These are phyloP conservation scores for Chloris gayana DNA, from an alignment of 176 grass and related monocot species.

Conservation along the genomic window DNA sequence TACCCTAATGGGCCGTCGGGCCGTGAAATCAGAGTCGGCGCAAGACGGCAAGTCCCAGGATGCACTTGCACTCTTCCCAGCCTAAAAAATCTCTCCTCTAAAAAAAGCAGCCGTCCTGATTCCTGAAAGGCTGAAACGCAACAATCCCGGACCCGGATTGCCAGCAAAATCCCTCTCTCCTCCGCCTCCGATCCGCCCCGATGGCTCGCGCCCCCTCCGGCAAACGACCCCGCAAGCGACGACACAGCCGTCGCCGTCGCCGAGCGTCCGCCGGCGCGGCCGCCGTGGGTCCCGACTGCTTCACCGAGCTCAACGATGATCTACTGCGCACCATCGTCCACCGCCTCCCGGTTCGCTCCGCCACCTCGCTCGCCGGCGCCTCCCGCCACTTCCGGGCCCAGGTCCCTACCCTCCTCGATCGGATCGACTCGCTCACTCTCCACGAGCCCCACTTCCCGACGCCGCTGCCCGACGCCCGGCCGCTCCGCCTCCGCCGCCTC, in stretches of 20 bases:
- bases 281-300: slow-evolving; percentile 13
- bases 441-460: neutral
- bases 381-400: slow-evolving; percentile 43
- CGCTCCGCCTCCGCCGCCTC: slow-evolving; percentile 46
- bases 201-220: neutral
- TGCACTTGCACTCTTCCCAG: too few species aligned
- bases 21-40: too few species aligned
- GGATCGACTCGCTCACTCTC: slow-evolving; percentile 37
- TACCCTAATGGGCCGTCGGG: too few species aligned
- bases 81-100: too few species aligned
- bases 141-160: too few species aligned
- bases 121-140: too few species aligned
- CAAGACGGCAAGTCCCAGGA: too few species aligned
- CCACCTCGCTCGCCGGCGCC: slow-evolving; percentile 32
- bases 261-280: neutral
- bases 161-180: neutral
- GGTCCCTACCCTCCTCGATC: slow-evolving; percentile 4
- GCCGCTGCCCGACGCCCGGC: neutral
- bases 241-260: neutral
- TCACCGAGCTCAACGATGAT: slow-evolving; percentile 42
- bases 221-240: slow-evolving; percentile 27
- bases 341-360: slow-evolving; percentile 45
- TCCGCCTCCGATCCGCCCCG: neutral
- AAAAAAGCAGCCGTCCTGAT: too few species aligned
- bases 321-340: slow-evolving; percentile 43